Base-by-base conservation (phyloP, 83 land plant species). In the Thuja plicata region DNA sequence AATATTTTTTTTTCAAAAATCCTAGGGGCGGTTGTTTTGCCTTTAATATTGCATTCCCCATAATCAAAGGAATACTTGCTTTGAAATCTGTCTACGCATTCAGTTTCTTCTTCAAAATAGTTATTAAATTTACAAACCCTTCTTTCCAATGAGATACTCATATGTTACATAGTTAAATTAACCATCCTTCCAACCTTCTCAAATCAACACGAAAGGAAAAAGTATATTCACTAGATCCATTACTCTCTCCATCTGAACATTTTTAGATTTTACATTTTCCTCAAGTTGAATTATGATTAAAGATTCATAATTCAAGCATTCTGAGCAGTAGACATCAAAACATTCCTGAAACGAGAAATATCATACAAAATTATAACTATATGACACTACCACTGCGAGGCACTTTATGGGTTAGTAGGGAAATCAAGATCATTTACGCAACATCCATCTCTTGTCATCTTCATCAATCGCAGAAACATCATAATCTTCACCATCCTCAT, bases 391-490 rank as follows among this genome's bases (percentile, higher is more conserved):
- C 15, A 40, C 17, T 38, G 45, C 4, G 10, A 82, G 54, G 52
- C 84, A 43, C 4, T 27, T 27, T 41, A 41, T 21, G 84, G 43
- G 40, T 40, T 41, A 10, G 0, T 4, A 24, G 54, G 12, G 40
- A 82, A 41, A 41, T 82, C 30, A 45, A 27, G 32, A 8, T 82
- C 34, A 43, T 86, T 37, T 86, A 52, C 41, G 71, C 43, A 21
- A 86, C 54, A 35, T 13, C 87, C 62, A 54, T 60, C 32, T 16
- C 15, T 1, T 86, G 60, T 34, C 90, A 34, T 79, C 86, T 71
- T 86, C 89, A 62, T 87, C 76, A 46, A 37, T 78, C 32, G 88
- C 90, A 54, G 54, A 38, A 46, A 37, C 86, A 77, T 80, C 94
- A 3, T 71, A 86, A 66, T 79, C 84, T 62, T 89, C 79, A 84